Conservation (phyloP, 192 early-diverging fungal species). For the Phycomyces nitens region DNA sequence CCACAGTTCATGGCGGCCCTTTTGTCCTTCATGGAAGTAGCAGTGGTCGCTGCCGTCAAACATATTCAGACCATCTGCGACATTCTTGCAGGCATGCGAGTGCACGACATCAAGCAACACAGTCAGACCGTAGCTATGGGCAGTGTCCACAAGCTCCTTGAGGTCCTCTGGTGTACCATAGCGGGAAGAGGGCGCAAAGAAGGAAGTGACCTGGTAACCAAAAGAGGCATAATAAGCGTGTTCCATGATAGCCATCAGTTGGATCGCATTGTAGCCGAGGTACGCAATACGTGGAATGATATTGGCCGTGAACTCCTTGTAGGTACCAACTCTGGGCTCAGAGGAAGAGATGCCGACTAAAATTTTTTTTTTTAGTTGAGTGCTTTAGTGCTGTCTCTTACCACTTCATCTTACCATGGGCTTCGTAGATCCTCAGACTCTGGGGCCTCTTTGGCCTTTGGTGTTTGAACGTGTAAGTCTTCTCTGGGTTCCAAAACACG, state of each 20-base stretch:
- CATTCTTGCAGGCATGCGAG: slow-evolving; percentile 94
- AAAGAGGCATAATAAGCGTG: slow-evolving; percentile 98
- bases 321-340: slow-evolving; percentile 79
- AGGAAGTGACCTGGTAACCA: slow-evolving; percentile 97
- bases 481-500: slow-evolving; percentile 90
- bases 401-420: slow-evolving; percentile 66
- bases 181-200: slow-evolving; percentile 90
- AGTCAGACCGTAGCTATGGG: slow-evolving; percentile 82
- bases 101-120: slow-evolving; percentile 95
- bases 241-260: slow-evolving; percentile 96
- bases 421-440: slow-evolving; percentile 85
- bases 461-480: slow-evolving; percentile 79
- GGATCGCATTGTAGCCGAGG: slow-evolving; percentile 80
- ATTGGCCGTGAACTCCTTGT: slow-evolving; percentile 84
- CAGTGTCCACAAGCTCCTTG: slow-evolving; percentile 86
- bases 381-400: background rate
- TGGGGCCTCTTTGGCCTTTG: slow-evolving; percentile 61
- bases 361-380: background rate
- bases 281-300: slow-evolving; percentile 82
- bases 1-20: slow-evolving; percentile 91
- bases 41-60: slow-evolving; percentile 96
- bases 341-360: slow-evolving; percentile 89
- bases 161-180: slow-evolving; percentile 94
- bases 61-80: slow-evolving; percentile 89
- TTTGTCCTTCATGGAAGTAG: slow-evolving; percentile 89